Evolutionary conservation across 768 basidiomycete species (phyloP), one percentile per base, ranked within the genome.

Genomic region (Suillus cothurnatus): DNA sequence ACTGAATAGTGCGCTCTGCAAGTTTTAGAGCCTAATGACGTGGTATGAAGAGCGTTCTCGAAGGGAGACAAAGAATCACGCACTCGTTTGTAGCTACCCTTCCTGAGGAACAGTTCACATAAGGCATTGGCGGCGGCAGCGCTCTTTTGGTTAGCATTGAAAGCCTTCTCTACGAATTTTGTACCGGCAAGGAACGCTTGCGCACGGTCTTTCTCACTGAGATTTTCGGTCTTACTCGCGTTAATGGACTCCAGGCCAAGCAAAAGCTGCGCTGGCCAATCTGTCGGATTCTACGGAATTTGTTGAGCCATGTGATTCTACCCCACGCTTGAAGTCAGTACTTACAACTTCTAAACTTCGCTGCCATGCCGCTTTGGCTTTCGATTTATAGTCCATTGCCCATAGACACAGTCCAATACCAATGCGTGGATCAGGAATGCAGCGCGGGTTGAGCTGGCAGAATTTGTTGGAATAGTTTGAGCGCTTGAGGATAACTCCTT

Each of bases 341-440:
- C 93, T 63, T 66, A 93, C 95, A 68, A 95, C 86, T 77, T 93
- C 92, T 62, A 94, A 73, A 69, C 93, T 93, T 39, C 96, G 84
- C 71, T 95, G 85, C 97, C 97, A 99, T 0, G 97, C 97, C 28
- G 85, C 85, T 68, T 88, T 89, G 0, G 97, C 97, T 69, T 89
- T 90, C 2, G 84, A 82, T 66, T 89, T 90, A 69, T 97, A 87
- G 65, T 92, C 92, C 79, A 97, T 81, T 5, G 92, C 87, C 94
- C 94, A 99, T 26, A 95, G 81, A 76, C 97, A 98, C 6, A 99
- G 79, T 11, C 97, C 97, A 47, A 99, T 94, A 21, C 97, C 97
- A 64, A 99, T 91, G 8, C 97, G 87, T 39, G 97, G 97, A 76
- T 99, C 97, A 0, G 97, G 97, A 31, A 83, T 79, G 77, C 93